A percentile compares a stretch with the other conserved stretches of the same genome.
phyloP scores from a whole-genome alignment of 2,329 filamentous ascomycete species.

The Phoma sp. region DNA sequence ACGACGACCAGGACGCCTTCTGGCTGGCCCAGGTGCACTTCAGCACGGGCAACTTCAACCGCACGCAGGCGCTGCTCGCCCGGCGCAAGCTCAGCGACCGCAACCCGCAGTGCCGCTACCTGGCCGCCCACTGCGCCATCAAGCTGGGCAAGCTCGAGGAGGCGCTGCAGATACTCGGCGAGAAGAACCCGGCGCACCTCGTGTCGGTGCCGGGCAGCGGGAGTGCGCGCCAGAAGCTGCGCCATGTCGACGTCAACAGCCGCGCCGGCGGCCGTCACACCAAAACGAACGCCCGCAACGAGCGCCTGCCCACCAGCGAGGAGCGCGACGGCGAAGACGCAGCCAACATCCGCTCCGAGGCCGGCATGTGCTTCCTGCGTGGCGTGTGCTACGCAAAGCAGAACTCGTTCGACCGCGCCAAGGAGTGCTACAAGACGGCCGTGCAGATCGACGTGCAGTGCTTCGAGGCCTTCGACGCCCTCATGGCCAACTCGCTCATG shows the following conservation, averaged over 20 bases:
- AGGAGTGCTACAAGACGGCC: constrained; percentile 98
- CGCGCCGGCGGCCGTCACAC: constrained; percentile 56
- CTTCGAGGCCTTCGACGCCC: constrained; percentile 96
- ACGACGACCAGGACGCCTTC: constrained; percentile 92
- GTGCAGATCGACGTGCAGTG: constrained; percentile 97
- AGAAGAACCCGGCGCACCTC: constrained; percentile 91
- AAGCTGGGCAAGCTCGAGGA: constrained; percentile 92
- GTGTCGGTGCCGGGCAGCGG: constrained; percentile 71
- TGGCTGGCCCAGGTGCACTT: constrained; percentile 99
- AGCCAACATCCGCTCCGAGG: constrained; percentile 84
- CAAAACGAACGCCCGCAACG: constrained; percentile 56
- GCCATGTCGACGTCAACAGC: constrained; percentile 65
- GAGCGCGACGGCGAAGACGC: constrained; percentile 73
- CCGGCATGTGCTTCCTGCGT: constrained; percentile 94
- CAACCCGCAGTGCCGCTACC: constrained; percentile 88
- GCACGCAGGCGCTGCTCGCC: constrained; percentile 84
- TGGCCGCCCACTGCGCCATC: constrained; percentile 92
- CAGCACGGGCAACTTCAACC: constrained; percentile 90
- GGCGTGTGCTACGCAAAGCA: constrained; percentile 96
- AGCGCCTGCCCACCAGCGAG: constrained; percentile 65
- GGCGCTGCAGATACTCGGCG: constrained; percentile 83
- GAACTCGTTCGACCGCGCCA: constrained; percentile 95
- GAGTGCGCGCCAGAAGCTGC: constrained; percentile 73
- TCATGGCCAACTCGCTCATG: constrained; percentile 96
- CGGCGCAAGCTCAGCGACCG: constrained; percentile 82